Base-by-base conservation (phyloP, 768 basidiomycete genomes). In the Cyclocybe cylindracea region DNA sequence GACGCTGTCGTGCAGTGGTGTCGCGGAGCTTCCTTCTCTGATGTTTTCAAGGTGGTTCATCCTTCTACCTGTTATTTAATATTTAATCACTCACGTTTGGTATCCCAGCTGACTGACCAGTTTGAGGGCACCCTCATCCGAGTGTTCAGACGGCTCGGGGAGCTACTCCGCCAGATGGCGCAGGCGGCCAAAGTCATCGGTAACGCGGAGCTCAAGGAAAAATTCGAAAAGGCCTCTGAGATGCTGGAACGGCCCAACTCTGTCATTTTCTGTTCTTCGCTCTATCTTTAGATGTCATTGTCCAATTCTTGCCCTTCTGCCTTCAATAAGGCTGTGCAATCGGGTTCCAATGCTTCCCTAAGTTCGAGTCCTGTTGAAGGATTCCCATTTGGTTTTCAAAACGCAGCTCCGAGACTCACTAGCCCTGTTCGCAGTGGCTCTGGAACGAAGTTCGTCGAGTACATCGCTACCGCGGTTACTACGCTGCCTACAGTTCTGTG, bases 1-100 rank as follows among this genome's bases (percentile, higher is more conserved):
- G 97, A 98, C 57, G 92, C 91, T 1, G 97, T 98, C 8, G 79
- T 94, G 34, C 90, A 94, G 55, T 99, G 97, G 97, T 98, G 96
- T 73, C 85, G 92, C n/a, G 97, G 97, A 4, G 91, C 94, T 11
- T 92, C 91, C 24, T 99, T 99, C 71, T 77, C 89, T 1, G 96
- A 99, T 19, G 94, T 98, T 50, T 94, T 91, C 82, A 97, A 97
- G 84, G 95, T 91, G 39, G 31, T 79, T 60, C 49, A 29, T 44
- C 38, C 5, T 37, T 41, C n/a, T 16, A n/a, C 33, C 32, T 9
- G 9, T 18, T 35, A 24, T 24, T 24, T 24, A 24, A 5, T 24
- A 3, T 24, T 24, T 24, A 5, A 24, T 24, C 24, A 24, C 24
- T 24, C 5, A 24, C 24, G 24, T 5, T 24, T 5, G 24, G 24